Percentiles rank a stretch among this genome's conserved stretches.
Conservation (phyloP, 2,329 filamentous ascomycete species). For the Colletotrichum sp. region DNA sequence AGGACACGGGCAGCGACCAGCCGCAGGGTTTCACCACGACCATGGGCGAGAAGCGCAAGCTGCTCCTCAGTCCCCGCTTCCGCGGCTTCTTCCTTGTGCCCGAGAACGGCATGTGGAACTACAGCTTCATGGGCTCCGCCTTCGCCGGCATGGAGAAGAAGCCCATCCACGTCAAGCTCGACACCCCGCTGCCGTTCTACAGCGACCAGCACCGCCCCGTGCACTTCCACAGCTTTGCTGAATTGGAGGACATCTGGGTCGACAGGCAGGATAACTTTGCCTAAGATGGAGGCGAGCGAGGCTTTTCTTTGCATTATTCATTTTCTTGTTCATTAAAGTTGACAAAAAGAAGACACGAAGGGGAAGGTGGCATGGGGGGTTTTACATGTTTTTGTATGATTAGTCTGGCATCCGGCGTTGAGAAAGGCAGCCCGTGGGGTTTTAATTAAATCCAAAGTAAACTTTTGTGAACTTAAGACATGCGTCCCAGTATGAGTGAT, state of each 20-base stretch:
- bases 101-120: slow-evolving; percentile 92
- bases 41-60: slow-evolving; percentile 95
- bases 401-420: background rate
- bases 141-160: slow-evolving; percentile 92
- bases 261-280: slow-evolving; percentile 94
- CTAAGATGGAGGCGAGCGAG: slow-evolving; percentile 45
- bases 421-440: background rate
- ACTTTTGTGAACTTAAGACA: background rate
- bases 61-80: slow-evolving; percentile 91
- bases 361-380: background rate
- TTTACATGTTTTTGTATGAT: background rate
- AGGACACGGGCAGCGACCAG: slow-evolving; percentile 89
- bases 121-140: slow-evolving; percentile 93
- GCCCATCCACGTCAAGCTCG: slow-evolving; percentile 88
- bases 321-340: background rate
- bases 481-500: background rate
- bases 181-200: slow-evolving; percentile 90
- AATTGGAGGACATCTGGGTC: slow-evolving; percentile 96
- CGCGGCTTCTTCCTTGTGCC: slow-evolving; percentile 96
- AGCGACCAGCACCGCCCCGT: slow-evolving; percentile 89
- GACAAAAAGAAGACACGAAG: background rate
- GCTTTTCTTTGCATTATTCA: background rate
- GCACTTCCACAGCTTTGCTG: slow-evolving; percentile 97
- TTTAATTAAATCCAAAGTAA: slow-evolving; percentile 11
- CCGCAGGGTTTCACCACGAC: slow-evolving; percentile 90